Evolutionary conservation across 1,139 yeast genomes (phyloP).

Genomic region (Pichia terricola): DNA sequence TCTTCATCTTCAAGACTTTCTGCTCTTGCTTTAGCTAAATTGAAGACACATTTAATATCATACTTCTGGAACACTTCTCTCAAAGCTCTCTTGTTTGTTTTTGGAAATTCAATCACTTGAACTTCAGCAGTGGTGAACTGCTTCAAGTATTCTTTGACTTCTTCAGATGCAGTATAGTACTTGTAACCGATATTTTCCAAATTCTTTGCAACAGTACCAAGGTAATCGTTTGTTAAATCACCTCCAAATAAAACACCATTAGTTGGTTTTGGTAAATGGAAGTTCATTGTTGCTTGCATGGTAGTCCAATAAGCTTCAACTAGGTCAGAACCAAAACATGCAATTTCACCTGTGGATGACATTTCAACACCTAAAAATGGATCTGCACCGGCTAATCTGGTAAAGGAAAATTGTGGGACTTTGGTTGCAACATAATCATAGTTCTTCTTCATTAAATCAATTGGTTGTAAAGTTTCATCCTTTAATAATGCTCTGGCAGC

Average conservation of each 20-base stretch:
- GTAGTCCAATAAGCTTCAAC: constrained; percentile 97
- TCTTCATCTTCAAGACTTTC: constrained; percentile 77
- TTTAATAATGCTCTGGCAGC: constrained; percentile 82
- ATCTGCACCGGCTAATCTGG: constrained; percentile 97
- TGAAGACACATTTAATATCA: constrained; percentile 79
- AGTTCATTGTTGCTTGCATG: constrained; percentile 93
- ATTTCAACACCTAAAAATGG: constrained; percentile 98
- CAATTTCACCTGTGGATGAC: constrained; percentile 98
- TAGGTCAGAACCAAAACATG: constrained; percentile 82
- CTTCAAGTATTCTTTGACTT: constrained; percentile 59
- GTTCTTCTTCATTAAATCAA: constrained; percentile 52
- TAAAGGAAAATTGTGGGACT: constrained; percentile 96
- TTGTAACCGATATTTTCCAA: constrained; percentile 72
- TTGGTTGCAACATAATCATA: constrained; percentile 85
- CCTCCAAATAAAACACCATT: constrained; percentile 90
- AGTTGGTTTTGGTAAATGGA: constrained; percentile 86
- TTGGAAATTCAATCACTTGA: constrained; percentile 78
- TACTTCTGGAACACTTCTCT: constrained; percentile 87
- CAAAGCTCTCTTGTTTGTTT: constrained; percentile 82
- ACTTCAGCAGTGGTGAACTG: constrained; percentile 29
- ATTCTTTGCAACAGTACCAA: constrained; percentile 64
- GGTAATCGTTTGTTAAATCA: constrained; percentile 61
- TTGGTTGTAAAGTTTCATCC: constrained; percentile 60
- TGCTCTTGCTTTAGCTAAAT: constrained; percentile 85
- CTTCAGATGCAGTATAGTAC: constrained; percentile 65